These are phyloP conservation scores for Erythrobasidium hasegawianum DNA, from an alignment of 1,284 basidiomycete species.

Conservation along the genomic window DNA sequence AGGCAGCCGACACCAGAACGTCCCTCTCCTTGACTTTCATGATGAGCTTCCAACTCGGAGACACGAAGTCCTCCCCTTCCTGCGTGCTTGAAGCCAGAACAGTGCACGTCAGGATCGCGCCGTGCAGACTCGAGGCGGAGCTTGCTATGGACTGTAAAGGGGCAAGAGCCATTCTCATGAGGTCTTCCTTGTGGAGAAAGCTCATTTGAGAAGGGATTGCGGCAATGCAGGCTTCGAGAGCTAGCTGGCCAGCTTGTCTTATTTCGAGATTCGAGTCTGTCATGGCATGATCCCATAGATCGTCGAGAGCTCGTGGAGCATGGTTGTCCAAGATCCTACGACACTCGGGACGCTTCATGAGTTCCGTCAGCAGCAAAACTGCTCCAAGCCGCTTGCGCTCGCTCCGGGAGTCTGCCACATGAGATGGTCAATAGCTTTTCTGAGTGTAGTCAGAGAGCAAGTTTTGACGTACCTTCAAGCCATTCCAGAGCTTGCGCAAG, in stretches of 20 bases:
- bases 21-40: constrained; percentile 19
- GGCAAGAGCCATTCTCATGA: constrained; percentile 6
- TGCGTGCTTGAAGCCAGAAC: constrained; percentile 5
- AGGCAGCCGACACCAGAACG: constrained; percentile 6
- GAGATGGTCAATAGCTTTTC: background rate
- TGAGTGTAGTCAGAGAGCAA: no score
- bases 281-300: constrained; percentile 21
- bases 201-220: background rate
- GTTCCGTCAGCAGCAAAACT: constrained; percentile 18
- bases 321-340: constrained; percentile 3
- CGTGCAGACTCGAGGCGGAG: constrained; percentile 2
- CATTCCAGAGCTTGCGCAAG: constrained; percentile 19
- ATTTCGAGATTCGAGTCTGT: constrained; percentile 18
- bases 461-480: constrained; percentile 25
- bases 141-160: background rate
- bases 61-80: background rate
- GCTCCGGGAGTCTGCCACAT: constrained; percentile 24
- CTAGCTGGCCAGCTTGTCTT: constrained; percentile 14
- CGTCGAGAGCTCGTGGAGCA: constrained; percentile 14
- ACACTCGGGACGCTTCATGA: background rate
- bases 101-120: constrained; percentile 8
- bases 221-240: constrained; percentile 18
- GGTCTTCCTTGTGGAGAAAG: background rate
- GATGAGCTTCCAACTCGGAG: constrained; percentile 4
- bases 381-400: constrained; percentile 25